Percentiles rank a stretch among this genome's conserved stretches.
Evolutionary conservation across 2,329 filamentous ascomycete species (phyloP).

Genomic region (Trichoderma guizhouense): DNA sequence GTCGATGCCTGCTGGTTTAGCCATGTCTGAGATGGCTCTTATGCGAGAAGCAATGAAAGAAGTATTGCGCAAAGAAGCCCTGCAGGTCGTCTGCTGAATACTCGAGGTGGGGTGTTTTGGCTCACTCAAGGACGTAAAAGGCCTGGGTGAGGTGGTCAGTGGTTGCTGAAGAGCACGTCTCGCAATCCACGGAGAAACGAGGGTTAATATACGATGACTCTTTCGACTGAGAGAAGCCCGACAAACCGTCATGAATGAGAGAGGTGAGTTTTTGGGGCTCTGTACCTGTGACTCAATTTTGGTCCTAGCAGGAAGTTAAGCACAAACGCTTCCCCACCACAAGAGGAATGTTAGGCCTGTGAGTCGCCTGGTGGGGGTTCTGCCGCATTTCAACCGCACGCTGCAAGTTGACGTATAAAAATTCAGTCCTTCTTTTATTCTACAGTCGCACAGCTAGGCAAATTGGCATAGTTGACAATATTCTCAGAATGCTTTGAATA

Average conservation of each 20-base stretch:
- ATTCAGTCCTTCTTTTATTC: neutral
- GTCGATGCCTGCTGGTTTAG: constrained; percentile 15
- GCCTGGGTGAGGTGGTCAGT: neutral
- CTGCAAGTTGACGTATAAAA: neutral
- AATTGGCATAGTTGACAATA: neutral
- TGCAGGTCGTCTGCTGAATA: neutral
- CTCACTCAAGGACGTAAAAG: neutral
- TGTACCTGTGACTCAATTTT: constrained; percentile 18
- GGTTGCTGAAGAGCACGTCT: neutral
- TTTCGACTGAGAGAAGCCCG: constrained; percentile 10
- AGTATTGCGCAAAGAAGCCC: neutral
- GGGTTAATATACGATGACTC: neutral
- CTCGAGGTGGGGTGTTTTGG: neutral
- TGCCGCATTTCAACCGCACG: neutral
- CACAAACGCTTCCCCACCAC: constrained; percentile 12
- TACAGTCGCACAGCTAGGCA: neutral
- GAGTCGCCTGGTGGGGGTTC: constrained; percentile 6
- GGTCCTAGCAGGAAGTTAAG: constrained; percentile 10
- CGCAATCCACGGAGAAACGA: neutral
- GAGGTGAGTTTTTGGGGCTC: constrained; percentile 4
- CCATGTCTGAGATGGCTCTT: constrained; percentile 8
- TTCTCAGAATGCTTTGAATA: neutral
- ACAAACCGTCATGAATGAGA: constrained; percentile 15
- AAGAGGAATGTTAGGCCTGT: neutral
- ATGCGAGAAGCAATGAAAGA: neutral